A percentile compares a stretch with the other conserved stretches of the same genome.
These are phyloP conservation scores for Pluteus cervinus DNA, from an alignment of 768 basidiomycete genomes.

Conservation along the genomic window DNA sequence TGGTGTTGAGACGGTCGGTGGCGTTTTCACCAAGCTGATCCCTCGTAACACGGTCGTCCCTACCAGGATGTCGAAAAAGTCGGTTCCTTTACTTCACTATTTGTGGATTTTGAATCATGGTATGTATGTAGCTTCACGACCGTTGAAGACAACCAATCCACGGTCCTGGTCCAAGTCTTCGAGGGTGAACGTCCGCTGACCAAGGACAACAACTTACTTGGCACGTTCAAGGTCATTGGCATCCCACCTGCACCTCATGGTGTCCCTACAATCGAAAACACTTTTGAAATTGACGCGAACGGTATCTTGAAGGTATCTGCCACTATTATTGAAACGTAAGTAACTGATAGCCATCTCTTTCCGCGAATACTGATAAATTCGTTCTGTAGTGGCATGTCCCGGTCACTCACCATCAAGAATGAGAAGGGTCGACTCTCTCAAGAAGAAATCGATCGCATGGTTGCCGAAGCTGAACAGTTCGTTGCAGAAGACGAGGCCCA, in stretches of 20 bases:
- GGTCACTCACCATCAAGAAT: constrained; percentile 72
- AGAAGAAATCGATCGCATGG: constrained; percentile 54
- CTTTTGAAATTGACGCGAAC: constrained; percentile 85
- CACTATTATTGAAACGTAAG: constrained; percentile 73
- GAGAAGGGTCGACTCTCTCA: constrained; percentile 56
- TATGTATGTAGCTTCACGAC: constrained; percentile 62
- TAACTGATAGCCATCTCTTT: constrained; percentile 41
- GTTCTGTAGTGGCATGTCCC: constrained; percentile 60
- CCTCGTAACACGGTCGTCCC: constrained; percentile 45
- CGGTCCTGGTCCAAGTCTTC: constrained; percentile 84
- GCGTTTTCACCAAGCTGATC: constrained; percentile 51
- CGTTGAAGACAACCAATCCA: constrained; percentile 83
- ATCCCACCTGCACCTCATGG: constrained; percentile 87
- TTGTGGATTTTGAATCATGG: not conserved
- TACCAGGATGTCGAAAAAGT: constrained; percentile 43
- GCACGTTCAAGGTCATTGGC: constrained; percentile 87
- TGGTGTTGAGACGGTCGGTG: constrained; percentile 64
- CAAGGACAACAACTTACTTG: constrained; percentile 86
- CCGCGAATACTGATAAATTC: not conserved
- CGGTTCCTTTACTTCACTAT: constrained; percentile 5
- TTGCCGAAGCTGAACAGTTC: constrained; percentile 44
- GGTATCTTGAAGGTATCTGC: constrained; percentile 82
- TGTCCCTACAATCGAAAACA: constrained; percentile 88
- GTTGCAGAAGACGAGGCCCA: constrained; percentile 23
- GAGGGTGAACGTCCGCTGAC: constrained; percentile 88